Evolutionary conservation across 306 rosid genomes (phyloP).

Genomic region (Castanea crenata): DNA sequence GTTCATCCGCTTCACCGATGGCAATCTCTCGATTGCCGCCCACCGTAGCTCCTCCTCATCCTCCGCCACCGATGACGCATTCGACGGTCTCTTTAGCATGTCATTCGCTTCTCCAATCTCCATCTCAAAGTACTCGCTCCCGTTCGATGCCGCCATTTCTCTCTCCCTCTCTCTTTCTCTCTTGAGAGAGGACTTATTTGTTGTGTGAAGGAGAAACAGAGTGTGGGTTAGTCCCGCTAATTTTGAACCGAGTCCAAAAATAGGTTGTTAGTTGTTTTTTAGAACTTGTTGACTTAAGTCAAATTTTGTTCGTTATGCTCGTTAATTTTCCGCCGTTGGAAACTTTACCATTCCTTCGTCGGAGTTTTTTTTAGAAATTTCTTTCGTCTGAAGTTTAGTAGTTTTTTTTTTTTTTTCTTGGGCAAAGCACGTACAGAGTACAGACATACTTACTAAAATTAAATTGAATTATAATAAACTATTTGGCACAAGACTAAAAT

Average conservation of each 20-base stretch:
- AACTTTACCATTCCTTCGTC: too few species aligned
- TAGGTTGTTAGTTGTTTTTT: too few species aligned
- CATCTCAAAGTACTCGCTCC: constrained; percentile 67
- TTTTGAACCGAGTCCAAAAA: background rate
- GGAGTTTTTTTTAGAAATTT: too few species aligned
- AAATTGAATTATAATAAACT: too few species aligned
- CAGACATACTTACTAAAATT: too few species aligned
- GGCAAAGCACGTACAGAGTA: too few species aligned
- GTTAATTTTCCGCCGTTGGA: too few species aligned
- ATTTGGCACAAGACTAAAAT: too few species aligned
- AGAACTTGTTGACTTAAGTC: too few species aligned
- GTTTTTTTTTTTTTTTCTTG: too few species aligned
- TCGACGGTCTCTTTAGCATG: constrained; percentile 54
- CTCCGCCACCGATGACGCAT: constrained; percentile 54
- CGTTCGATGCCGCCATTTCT: constrained; percentile 70
- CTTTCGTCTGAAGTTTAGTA: too few species aligned
- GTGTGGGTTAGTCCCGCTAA: constrained; percentile 7
- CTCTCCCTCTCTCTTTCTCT: background rate
- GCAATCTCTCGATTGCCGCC: constrained; percentile 65
- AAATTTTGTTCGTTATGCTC: too few species aligned
- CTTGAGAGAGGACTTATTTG: background rate
- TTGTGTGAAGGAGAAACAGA: background rate
- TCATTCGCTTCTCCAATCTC: constrained; percentile 21
- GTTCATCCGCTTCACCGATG: constrained; percentile 55
- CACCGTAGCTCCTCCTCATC: constrained; percentile 74